These are phyloP conservation scores for Aquilaria sinensis DNA, from an alignment of 345 rosid genomes.

Conservation along the genomic window DNA sequence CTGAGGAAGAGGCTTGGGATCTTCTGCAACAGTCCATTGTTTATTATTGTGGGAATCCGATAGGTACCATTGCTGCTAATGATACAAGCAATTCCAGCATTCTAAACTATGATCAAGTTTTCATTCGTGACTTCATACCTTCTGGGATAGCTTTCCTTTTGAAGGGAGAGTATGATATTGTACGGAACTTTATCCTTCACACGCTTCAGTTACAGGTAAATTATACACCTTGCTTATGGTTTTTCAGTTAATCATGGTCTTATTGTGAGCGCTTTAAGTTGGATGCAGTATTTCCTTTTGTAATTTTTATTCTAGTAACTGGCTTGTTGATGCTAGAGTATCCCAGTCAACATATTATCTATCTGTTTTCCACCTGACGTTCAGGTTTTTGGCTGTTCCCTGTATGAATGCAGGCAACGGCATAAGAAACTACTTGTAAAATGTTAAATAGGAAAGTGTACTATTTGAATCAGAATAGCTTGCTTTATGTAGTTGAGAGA, in stretches of 20 bases:
- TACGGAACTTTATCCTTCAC: conserved; percentile 80
- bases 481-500: no score
- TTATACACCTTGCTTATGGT: neutral
- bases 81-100: conserved; percentile 60
- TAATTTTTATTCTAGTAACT: no score
- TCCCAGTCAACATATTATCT: no score
- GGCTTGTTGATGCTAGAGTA: no score
- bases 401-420: no score
- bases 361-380: no score
- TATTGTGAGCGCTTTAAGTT: neutral
- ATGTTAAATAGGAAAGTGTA: no score
- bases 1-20: conserved; percentile 93
- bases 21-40: conserved; percentile 64
- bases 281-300: neutral
- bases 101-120: conserved; percentile 88
- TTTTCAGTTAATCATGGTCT: conserved; percentile 6
- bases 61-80: conserved; percentile 94
- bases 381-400: no score
- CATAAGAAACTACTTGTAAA: no score
- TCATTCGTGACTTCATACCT: conserved; percentile 90
- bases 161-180: conserved; percentile 90
- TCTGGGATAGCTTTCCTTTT: conserved; percentile 90
- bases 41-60: conserved; percentile 73
- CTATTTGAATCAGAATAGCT: no score
- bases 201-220: conserved; percentile 93